A percentile compares a stretch with the other conserved stretches of the same genome.
phyloP scores from a whole-genome alignment of 225 moss, liverwort and hornwort genomes.

The Climacium dendroides region DNA sequence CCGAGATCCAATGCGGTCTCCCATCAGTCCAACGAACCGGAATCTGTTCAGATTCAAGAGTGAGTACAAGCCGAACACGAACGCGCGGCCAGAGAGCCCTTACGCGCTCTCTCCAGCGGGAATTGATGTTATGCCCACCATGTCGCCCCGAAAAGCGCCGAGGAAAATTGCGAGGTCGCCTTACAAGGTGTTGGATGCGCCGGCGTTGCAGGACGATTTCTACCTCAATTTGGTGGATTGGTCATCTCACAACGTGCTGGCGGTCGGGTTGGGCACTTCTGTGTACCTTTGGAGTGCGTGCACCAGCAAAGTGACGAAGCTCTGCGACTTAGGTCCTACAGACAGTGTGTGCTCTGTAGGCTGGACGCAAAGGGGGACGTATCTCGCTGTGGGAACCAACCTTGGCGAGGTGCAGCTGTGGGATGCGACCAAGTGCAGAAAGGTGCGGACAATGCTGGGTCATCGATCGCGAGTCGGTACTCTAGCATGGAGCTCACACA shows the following conservation, averaged over 20 bases:
- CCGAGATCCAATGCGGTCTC: conserved; percentile 58
- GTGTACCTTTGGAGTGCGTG: conserved; percentile 95
- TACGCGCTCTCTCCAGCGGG: conserved; percentile 26
- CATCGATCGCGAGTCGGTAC: conserved; percentile 87
- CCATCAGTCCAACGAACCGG: conserved; percentile 60
- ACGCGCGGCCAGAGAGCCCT: conserved; percentile 44
- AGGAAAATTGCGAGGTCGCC: conserved; percentile 88
- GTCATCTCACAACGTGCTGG: conserved; percentile 97
- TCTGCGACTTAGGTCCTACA: conserved; percentile 70
- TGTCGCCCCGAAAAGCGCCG: conserved; percentile 78
- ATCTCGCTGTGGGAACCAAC: conserved; percentile 82
- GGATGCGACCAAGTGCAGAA: conserved; percentile 79
- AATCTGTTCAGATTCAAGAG: conserved; percentile 90
- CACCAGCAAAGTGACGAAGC: conserved; percentile 89
- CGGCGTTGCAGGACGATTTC: conserved; percentile 92
- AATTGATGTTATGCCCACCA: conserved; percentile 32
- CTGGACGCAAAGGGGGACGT: conserved; percentile 91
- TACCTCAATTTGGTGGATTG: conserved; percentile 94
- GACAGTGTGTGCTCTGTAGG: conserved; percentile 86
- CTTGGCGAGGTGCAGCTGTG: conserved; percentile 90
- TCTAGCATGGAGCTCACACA: conserved; percentile 83
- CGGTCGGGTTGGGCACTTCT: conserved; percentile 84
- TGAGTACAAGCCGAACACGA: conserved; percentile 27
- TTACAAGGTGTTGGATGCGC: conserved; percentile 95
- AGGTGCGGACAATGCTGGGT: conserved; percentile 74